Conservation (phyloP, 2,329 filamentous ascomycete species). For the Penicillium capsulatum region DNA sequence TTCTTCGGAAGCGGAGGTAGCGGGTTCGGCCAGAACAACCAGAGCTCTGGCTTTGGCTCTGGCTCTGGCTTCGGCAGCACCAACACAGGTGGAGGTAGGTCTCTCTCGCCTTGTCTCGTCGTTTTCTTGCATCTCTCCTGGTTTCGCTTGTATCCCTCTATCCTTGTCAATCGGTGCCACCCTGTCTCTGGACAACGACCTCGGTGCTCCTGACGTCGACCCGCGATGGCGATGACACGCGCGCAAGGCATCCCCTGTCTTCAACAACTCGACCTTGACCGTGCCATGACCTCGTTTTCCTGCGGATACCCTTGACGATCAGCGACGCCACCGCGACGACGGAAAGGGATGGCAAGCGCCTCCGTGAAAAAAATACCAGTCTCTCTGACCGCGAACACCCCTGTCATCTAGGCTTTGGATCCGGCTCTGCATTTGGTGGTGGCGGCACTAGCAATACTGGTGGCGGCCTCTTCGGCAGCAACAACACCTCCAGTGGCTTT, state of each 20-base stretch:
- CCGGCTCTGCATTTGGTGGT: conserved; percentile 37
- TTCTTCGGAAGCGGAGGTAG: conserved; percentile 50
- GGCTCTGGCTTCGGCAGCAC: conserved; percentile 35
- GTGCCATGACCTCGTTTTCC: conserved; percentile 9
- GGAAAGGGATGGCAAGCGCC: conserved; percentile 27
- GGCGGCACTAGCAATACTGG: conserved; percentile 32
- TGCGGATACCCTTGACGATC: conserved; percentile 26
- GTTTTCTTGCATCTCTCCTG: conserved; percentile 5
- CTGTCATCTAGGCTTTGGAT: conserved; percentile 42
- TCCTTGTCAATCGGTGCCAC: neutral
- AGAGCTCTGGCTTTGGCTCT: conserved; percentile 41
- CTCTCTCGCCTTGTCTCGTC: conserved; percentile 7
- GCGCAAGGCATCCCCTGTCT: conserved; percentile 18
- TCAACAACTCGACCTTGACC: conserved; percentile 9
- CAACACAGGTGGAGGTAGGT: conserved; percentile 39
- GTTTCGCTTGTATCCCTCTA: conserved; percentile 5
- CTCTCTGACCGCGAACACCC: conserved; percentile 38
- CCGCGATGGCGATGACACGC: conserved; percentile 24
- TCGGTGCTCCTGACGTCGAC: conserved; percentile 30
- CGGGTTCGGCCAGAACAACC: conserved; percentile 55
- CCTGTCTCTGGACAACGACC: conserved; percentile 15
- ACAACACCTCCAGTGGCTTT: conserved; percentile 37
- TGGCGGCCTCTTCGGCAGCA: conserved; percentile 34
- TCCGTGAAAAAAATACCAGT: conserved; percentile 31
- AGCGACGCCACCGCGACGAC: conserved; percentile 26